Base-by-base conservation (phyloP, 1,284 basidiomycete genomes). In the Peniophora sp. region DNA sequence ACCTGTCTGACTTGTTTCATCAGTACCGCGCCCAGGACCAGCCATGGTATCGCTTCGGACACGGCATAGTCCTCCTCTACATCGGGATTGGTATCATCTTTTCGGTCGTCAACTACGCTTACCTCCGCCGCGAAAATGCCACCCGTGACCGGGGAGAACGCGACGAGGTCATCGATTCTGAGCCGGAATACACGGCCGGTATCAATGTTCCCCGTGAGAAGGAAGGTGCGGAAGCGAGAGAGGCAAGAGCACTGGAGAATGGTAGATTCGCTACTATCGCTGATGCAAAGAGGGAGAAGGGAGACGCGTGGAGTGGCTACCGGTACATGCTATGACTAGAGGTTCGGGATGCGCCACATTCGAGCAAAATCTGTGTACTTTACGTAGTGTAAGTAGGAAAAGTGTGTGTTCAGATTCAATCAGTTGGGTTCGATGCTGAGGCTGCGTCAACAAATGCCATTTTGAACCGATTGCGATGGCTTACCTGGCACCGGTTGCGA, bases 31-130 rank as follows among this genome's bases (percentile, higher is more conserved):
- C 76, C 1, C 66, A 63, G 44, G 83, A 89, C 61, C 69, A 69
- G 53, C 87, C 88, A 1, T 85, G 82, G 78, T 90, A 83, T 61
- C 72, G 74, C 11, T 68, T 89, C 35, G 88, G 86, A 48, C 77
- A 80, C 52, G 78, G 74, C 14, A 71, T 89, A 25, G 81, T 89
- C 36, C 69, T 86, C 50, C 75, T 84, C 66, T 90, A 86, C 65
- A 83, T 89, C 52, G 77, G 65, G 24, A 68, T 88, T 44, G 86
- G 85, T 5, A 66, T 85, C 54, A 59, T 83, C 35, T 67, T 72
- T 52, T 78, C 82, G 19, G 52, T 70, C 9, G 49, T 61, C 10
- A 74, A 77, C 65, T 66, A 74, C 49, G 56, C 76, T 58, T 60
- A 76, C 27, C 66, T 89, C 45, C 73, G 69, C 38, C 64, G 67